Evolutionary conservation across 192 early-diverging fungal genomes (phyloP).

Genomic region (Lunasporangiospora selenospora): DNA sequence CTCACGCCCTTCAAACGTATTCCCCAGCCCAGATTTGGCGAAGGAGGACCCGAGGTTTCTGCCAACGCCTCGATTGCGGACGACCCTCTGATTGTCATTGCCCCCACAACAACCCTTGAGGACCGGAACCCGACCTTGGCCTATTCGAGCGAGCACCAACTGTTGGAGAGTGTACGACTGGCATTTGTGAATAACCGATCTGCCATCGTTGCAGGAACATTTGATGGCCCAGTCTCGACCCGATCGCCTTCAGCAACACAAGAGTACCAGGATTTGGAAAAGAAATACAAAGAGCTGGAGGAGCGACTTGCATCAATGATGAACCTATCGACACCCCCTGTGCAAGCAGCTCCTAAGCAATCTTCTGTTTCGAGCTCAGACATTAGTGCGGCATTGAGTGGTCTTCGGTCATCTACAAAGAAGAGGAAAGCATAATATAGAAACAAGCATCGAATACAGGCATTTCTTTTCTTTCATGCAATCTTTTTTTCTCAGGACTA

Average conservation of each 20-base stretch:
- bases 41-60: slow-evolving; percentile 39
- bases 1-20: slow-evolving; percentile 44
- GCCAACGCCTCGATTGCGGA: slow-evolving; percentile 36
- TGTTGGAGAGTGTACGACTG: slow-evolving; percentile 20
- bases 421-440: slow-evolving; percentile 27
- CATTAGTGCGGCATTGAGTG: slow-evolving; percentile 39
- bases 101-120: slow-evolving; percentile 4
- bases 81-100: slow-evolving; percentile 27
- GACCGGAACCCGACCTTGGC: background rate
- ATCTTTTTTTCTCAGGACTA: too few species aligned
- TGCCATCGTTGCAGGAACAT: slow-evolving; percentile 4
- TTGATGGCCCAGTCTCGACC: too few species aligned
- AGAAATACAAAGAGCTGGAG: slow-evolving; percentile 26
- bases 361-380: slow-evolving; percentile 23
- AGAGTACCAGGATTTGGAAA: slow-evolving; percentile 20
- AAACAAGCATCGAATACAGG: too few species aligned
- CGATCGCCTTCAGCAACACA: too few species aligned
- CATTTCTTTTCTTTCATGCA: too few species aligned
- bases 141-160: slow-evolving; percentile 16
- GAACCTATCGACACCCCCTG: background rate
- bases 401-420: slow-evolving; percentile 29
- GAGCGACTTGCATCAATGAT: slow-evolving; percentile 22
- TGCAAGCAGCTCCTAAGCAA: slow-evolving; percentile 1
- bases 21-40: slow-evolving; percentile 36
- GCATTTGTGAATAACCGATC: slow-evolving; percentile 10